Conservation (phyloP, 345 rosid species). For the Syzygium oleosum region DNA sequence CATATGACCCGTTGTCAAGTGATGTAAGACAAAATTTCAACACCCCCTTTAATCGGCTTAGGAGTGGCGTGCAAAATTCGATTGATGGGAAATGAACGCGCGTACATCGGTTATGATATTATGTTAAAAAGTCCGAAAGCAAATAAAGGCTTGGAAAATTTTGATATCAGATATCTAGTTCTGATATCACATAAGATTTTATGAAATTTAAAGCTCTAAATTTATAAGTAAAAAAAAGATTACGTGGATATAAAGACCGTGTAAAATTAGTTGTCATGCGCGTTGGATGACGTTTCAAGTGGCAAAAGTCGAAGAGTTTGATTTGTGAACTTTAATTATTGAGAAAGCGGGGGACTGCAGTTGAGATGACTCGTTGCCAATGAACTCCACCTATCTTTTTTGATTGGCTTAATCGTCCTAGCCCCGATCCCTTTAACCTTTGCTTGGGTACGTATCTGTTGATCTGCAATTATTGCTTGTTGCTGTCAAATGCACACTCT, state of each 20-base stretch:
- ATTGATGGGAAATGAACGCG: too few species aligned
- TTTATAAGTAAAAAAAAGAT: not conserved
- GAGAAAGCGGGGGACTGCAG: not conserved
- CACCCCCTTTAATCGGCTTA: accelerated
- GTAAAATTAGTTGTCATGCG: accelerated
- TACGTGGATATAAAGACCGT: not conserved
- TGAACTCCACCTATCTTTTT: not conserved
- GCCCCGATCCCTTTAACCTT: not conserved
- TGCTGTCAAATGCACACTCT: not conserved
- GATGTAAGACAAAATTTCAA: not conserved
- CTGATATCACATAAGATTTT: accelerated
- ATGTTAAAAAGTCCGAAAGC: accelerated
- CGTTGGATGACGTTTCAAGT: too few species aligned
- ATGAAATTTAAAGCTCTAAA: not conserved
- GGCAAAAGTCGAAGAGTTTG: not conserved
- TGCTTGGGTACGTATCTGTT: not conserved
- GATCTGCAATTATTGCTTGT: not conserved
- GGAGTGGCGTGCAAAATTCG: not conserved
- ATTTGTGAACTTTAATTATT: not conserved
- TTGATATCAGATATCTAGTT: accelerated
- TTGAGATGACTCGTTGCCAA: not conserved
- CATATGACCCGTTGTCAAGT: not conserved
- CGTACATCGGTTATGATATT: too few species aligned
- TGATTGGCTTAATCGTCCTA: not conserved
- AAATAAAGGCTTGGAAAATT: not conserved